Evolutionary conservation across 768 basidiomycete genomes (phyloP), one percentile per base, ranked within the genome.

Genomic region (Auriscalpium microsporum): DNA sequence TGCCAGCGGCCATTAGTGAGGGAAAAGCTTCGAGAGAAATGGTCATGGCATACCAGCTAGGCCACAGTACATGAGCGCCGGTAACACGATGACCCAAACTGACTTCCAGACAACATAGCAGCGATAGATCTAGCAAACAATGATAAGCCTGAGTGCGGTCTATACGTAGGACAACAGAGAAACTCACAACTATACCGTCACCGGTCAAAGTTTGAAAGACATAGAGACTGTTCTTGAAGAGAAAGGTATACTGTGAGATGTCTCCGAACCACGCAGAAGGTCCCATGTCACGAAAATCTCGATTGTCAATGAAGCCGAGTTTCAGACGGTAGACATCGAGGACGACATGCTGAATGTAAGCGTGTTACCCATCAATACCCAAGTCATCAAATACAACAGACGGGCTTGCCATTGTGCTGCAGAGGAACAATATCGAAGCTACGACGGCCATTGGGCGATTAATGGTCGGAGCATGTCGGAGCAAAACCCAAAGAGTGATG

Each of bases 31-130:
- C 46, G 23, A 54, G 40, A 33, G 54, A 42, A 21, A 16, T n/a
- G 19, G 13, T 11, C 21, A 50, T 46, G 14, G 63, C 62, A 10
- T 50, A 65, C 52, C 19, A 2, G 45, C 45, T 3, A 54, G 35
- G 38, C 52, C 56, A 17, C 50, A 38, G 60, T 61, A 62, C 56
- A 63, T 38, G 4, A 59, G 4, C 13, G 57, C n/a, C 23, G 66
- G 65, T 36, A 67, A n/a, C 13, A 56, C 42, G 28, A 58, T 55
- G n/a, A 65, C 52, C 46, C 53, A 59, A 58, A 55, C 55, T 0
- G 62, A 64, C 33, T 60, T 53, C 67, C 65, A 67, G n/a, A 67
- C 64, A 35, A 64, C 57, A 16, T 63, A 65, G 48, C 65, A 67
- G 10, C 65, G 63, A 48, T 67, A 63, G 40, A 67, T 65, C 65